Conservation (phyloP, 139 green algal genomes). For the Tetradesmus lagerheimii region DNA sequence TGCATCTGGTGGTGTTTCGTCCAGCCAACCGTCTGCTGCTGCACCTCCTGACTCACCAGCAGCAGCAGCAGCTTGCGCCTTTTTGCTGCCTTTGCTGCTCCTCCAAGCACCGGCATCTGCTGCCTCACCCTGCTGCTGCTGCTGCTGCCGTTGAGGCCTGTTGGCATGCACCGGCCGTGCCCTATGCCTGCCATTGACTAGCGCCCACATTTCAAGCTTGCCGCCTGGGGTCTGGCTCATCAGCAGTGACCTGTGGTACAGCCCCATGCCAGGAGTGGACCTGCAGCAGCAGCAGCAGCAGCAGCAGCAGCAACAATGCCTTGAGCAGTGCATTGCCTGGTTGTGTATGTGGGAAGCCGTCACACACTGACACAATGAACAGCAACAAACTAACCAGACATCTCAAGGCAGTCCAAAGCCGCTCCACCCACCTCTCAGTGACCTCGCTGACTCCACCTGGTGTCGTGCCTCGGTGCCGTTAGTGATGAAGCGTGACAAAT, state of each 20-base stretch:
- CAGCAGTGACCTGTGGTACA: slow-evolving; percentile 40
- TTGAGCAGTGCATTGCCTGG: too few relatives aligned
- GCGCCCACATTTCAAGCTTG: slow-evolving; percentile 18
- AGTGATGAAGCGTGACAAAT: slow-evolving; percentile 43
- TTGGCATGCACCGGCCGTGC: not conserved
- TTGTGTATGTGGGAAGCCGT: too few relatives aligned
- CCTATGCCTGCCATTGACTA: slow-evolving; percentile 21
- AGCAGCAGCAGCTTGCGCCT: not conserved
- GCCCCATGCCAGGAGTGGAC: slow-evolving; percentile 21
- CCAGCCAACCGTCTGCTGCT: not conserved
- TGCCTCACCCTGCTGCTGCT: not conserved
- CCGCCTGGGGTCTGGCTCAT: slow-evolving; percentile 12
- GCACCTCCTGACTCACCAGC: not conserved
- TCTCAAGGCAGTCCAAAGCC: too few relatives aligned
- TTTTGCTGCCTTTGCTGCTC: not conserved
- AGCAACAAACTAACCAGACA: too few relatives aligned
- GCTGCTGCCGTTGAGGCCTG: not conserved
- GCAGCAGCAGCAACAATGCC: not conserved
- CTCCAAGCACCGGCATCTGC: not conserved
- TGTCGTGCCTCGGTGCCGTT: not conserved
- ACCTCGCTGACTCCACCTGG: not conserved
- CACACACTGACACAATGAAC: too few relatives aligned
- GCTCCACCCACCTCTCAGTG: slow-evolving; percentile 25
- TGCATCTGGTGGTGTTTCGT: not conserved
- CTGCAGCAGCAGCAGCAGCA: slow-evolving; percentile 17